Evolutionary conservation across 2,329 filamentous ascomycete species (phyloP).

Genomic region (Coniella lustricola): DNA sequence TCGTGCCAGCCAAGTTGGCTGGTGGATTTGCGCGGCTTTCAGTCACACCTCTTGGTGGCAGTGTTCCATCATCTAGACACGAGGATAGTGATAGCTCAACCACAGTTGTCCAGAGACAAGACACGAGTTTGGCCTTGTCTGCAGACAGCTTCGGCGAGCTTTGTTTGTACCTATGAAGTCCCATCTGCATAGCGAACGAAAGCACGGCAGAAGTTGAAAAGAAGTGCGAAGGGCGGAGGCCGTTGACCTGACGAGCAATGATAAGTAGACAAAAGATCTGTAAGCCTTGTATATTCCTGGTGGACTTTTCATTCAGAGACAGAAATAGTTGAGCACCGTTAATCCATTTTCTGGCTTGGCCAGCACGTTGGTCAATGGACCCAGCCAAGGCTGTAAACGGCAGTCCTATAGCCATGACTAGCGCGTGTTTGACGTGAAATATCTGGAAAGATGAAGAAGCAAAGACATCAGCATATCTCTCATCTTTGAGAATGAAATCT

Average conservation of each 20-base stretch:
- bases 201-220: slow-evolving; percentile 24
- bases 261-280: slow-evolving; percentile 47
- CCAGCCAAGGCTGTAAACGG: slow-evolving; percentile 28
- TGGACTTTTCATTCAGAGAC: slow-evolving; percentile 20
- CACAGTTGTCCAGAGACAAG: slow-evolving; percentile 25
- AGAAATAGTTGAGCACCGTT: slow-evolving; percentile 24
- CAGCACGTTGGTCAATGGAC: slow-evolving; percentile 38
- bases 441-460: slow-evolving; percentile 18
- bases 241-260: slow-evolving; percentile 39
- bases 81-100: slow-evolving; percentile 21
- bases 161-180: slow-evolving; percentile 24
- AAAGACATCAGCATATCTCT: not conserved
- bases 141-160: slow-evolving; percentile 16
- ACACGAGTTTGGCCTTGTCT: slow-evolving; percentile 22
- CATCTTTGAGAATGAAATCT: not conserved
- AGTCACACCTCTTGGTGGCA: slow-evolving; percentile 15
- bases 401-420: slow-evolving; percentile 45
- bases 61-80: slow-evolving; percentile 20
- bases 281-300: slow-evolving; percentile 39
- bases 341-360: slow-evolving; percentile 41
- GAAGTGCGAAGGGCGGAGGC: slow-evolving; percentile 21
- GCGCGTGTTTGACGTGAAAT: slow-evolving; percentile 45
- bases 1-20: slow-evolving; percentile 19
- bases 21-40: slow-evolving; percentile 18
- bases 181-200: slow-evolving; percentile 25